Evolutionary conservation across 257 asterid genomes (phyloP), one percentile per base, ranked within the genome.

Genomic region (Przewalskia tangutica): DNA sequence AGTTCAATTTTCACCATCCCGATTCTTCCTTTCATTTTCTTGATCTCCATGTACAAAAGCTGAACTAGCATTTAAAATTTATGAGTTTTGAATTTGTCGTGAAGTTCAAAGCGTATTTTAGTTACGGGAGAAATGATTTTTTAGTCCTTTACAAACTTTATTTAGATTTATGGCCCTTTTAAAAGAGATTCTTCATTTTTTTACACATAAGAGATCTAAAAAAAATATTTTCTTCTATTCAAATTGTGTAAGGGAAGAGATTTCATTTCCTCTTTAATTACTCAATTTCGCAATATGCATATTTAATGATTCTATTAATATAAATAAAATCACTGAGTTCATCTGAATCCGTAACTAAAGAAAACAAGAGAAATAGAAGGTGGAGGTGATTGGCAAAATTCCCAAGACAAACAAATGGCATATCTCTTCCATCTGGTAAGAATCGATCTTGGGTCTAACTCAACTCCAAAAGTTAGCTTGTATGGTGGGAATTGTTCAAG

Each of bases 391-490:
- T 40, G 42, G 40, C 20, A 58, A 58, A 56, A 54, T 16, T 38
- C 78, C 65, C 36, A 79, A 79, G 77, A 84, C 51, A 67, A 75
- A 76, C 77, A 46, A 36, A 65, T 79, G 42, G 77, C 56, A 44
- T 44, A 79, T 79, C 58, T 59, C 58, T 59, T 56, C 82, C 53
- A n/a, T n/a, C n/a, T n/a, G n/a, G n/a, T n/a, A n/a, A n/a, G n/a
- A n/a, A n/a, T n/a, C n/a, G n/a, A n/a, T n/a, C n/a, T n/a, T n/a
- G n/a, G n/a, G n/a, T n/a, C n/a, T n/a, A n/a, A n/a, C n/a, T n/a
- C n/a, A n/a, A n/a, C n/a, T n/a, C n/a, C n/a, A n/a, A n/a, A n/a
- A n/a, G n/a, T n/a, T n/a, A n/a, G n/a, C n/a, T n/a, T n/a, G n/a
- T n/a, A n/a, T n/a, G n/a, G n/a, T n/a, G n/a, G n/a, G n/a, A n/a